Evolutionary conservation across 1,284 basidiomycete genomes (phyloP), one percentile per base, ranked within the genome.

Genomic region (Sporisorium sorghi): DNA sequence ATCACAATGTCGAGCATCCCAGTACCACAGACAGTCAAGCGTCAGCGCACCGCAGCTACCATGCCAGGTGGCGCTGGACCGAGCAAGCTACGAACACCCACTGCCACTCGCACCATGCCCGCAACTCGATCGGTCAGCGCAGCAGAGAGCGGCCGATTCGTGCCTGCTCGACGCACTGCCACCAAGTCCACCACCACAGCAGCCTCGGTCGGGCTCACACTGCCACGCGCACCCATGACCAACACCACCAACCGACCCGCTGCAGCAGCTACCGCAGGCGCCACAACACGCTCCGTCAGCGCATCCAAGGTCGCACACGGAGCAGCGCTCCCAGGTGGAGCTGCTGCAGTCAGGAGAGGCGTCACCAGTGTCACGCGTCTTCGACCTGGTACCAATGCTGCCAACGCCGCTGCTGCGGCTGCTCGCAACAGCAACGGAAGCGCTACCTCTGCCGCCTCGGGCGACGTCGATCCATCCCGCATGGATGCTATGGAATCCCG

Each of bases 401-500:
- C 69, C 24, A 23, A 19, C 33, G 52, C 64, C 17, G 60, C 64
- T 12, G 70, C 57, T 19, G 52, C 65, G 4, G 55, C 70, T 5
- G 43, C 58, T 15, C 60, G 67, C 14, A 44, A 30, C 32, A 70
- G 67, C 44, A 60, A 64, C 26, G 67, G 61, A 8, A 63, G 60
- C 40, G 33, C 52, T 19, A 56, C 56, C 6, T 70, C 60, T n/a
- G 56, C 62, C 6, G 32, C 12, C 17, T 70, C 66, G 5, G 46
- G 42, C n/a, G 67, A 70, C 10, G 63, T 59, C 32, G 73, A 76
- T 19, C 75, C 75, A 7, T 71, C 75, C 5, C 63, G 68, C 17
- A 74, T 79, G 70, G 72, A 74, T 35, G 76, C 73, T 5, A 74
- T 79, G 63, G 76, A 79, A 47, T 72, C 69, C 0, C 72, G 70